Base-by-base conservation (phyloP, 768 basidiomycete species). In the Lactarius quietus region DNA sequence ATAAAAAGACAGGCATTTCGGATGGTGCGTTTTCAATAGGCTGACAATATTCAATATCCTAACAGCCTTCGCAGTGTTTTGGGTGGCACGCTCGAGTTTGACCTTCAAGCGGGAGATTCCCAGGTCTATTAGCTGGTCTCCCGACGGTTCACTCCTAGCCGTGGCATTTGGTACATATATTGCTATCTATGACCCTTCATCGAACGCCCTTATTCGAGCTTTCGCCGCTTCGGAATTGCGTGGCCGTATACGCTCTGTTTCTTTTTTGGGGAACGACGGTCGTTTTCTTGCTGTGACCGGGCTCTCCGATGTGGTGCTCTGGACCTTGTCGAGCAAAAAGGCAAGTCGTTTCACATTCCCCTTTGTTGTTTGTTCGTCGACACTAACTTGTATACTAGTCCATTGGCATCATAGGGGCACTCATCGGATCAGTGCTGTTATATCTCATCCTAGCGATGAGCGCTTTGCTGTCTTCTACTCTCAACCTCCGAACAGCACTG, bases 121-220 rank as follows among this genome's bases (percentile, higher is more conserved):
- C 36, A 80, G 79, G 60, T 81, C 86, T 68, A 78, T 83, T 0
- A 82, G 86, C 1, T 97, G 94, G 87, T 92, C 95, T 7, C 82
- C 81, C 5, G 97, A 99, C 74, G 89, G 86, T 10, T 95, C 95
- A 6, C 80, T 99, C 36, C 78, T 98, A 54, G 90, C 89, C 15
- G 82, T 95, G 26, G 80, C 87, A 15, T 82, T 90, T 59, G 86
- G 86, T 0, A 73, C 82, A 18, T 84, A 84, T 65, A 80, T 95
- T 59, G 84, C 86, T 6, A 74, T 98, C 7, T 97, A 90, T 75
- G 87, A 93, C 70, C 82, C 91, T 0, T 70, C 77, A 26, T 85
- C 85, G 28, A 88, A 85, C 66, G 75, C 79, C 28, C 76, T 91
- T 18, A 78, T 83, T 23, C 84, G 84, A 52, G 84, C 84, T 0